These are phyloP conservation scores for Fusarium pseudograminearum DNA, from an alignment of 2,329 filamentous ascomycete genomes.

Conservation along the genomic window DNA sequence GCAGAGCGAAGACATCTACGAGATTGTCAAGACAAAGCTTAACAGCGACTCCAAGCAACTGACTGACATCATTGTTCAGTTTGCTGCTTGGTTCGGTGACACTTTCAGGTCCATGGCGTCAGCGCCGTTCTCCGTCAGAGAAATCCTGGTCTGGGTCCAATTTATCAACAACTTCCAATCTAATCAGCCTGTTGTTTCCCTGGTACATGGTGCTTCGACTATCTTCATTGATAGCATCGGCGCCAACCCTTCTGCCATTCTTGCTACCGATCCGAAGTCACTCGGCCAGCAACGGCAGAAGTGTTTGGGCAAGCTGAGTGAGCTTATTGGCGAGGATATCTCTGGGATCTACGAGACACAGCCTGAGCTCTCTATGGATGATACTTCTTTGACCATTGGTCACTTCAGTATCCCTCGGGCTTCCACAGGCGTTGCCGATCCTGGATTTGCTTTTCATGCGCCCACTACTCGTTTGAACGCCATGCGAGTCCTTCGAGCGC, in stretches of 20 bases:
- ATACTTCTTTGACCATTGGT: slow-evolving; percentile 72
- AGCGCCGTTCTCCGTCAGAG: slow-evolving; percentile 87
- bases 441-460: slow-evolving; percentile 77
- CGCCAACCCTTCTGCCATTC: slow-evolving; percentile 90
- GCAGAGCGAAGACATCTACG: slow-evolving; percentile 84
- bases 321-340: slow-evolving; percentile 74
- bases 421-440: slow-evolving; percentile 55
- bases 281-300: slow-evolving; percentile 77
- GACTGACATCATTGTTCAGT: slow-evolving; percentile 80
- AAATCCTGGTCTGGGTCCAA: slow-evolving; percentile 91
- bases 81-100: slow-evolving; percentile 92
- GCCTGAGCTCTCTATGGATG: slow-evolving; percentile 68
- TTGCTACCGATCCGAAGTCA: slow-evolving; percentile 77
- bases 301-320: slow-evolving; percentile 79
- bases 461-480: slow-evolving; percentile 91
- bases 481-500: slow-evolving; percentile 88
- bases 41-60: slow-evolving; percentile 64
- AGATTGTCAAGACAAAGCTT: slow-evolving; percentile 87
- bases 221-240: slow-evolving; percentile 96
- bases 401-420: slow-evolving; percentile 74
- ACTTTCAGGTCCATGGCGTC: slow-evolving; percentile 81
- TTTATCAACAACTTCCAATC: slow-evolving; percentile 81
- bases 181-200: slow-evolving; percentile 58
- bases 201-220: slow-evolving; percentile 90
- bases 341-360: slow-evolving; percentile 72